A percentile compares a stretch with the other conserved stretches of the same genome.
These are phyloP conservation scores for Opeltia flavorubescens DNA, from an alignment of 495 filamentous ascomycete species.

Conservation along the genomic window DNA sequence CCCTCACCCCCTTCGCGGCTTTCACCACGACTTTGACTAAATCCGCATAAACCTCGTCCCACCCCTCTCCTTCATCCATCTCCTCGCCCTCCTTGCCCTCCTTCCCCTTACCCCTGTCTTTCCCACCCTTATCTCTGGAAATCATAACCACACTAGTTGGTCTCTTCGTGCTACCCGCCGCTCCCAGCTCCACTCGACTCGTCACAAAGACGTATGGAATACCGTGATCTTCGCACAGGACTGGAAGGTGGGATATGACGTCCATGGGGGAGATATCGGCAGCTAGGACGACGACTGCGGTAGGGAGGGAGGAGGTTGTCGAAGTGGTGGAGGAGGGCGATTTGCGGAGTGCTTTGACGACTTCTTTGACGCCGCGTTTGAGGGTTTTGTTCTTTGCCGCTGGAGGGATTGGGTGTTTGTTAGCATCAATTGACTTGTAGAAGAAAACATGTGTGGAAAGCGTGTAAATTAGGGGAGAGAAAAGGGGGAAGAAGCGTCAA, in stretches of 20 bases:
- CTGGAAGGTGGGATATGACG: conserved; percentile 82
- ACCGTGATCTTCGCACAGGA: conserved; percentile 93
- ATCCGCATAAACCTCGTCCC: conserved; percentile 7
- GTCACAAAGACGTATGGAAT: conserved; percentile 88
- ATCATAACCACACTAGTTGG: conserved; percentile 61
- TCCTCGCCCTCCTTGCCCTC: conserved; percentile 1
- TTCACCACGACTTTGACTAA: conserved; percentile 11
- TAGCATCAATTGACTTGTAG: neutral
- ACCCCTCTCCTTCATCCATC: conserved; percentile 7
- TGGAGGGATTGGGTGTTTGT: conserved; percentile 26
- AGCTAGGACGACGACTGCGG: conserved; percentile 76
- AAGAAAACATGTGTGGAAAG: neutral
- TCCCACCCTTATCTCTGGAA: neutral
- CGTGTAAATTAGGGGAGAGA: neutral
- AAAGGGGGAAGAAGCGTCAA: conserved; percentile 2
- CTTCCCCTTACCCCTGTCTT: conserved; percentile 7
- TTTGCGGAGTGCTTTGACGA: conserved; percentile 92
- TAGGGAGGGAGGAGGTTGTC: conserved; percentile 37
- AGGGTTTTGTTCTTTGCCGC: conserved; percentile 85
- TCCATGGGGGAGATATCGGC: conserved; percentile 78
- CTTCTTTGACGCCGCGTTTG: conserved; percentile 95
- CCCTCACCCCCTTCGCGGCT: conserved; percentile 12
- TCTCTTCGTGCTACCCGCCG: conserved; percentile 81
- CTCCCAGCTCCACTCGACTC: conserved; percentile 78
- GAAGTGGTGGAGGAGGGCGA: conserved; percentile 41